phyloP scores from a whole-genome alignment of 768 basidiomycete genomes.

The Leccinum subtestaceum region DNA sequence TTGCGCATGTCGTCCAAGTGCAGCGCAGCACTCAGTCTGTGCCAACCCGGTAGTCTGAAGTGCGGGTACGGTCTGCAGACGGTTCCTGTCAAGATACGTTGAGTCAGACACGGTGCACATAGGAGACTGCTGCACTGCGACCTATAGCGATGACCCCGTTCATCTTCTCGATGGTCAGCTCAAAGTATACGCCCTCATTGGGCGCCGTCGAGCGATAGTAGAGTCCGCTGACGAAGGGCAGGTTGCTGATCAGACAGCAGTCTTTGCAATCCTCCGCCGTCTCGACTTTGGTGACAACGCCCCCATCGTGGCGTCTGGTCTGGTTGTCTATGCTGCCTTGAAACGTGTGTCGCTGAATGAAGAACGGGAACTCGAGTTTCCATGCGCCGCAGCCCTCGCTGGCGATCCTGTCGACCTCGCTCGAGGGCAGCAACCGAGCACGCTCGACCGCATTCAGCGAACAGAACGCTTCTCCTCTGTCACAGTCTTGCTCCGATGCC shows the following conservation, averaged over 20 bases:
- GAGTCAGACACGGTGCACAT: neutral
- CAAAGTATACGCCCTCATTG: constrained; percentile 61
- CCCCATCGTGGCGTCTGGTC: constrained; percentile 25
- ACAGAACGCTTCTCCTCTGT: constrained; percentile 53
- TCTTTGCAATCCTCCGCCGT: constrained; percentile 45
- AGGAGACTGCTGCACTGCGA: constrained; percentile 24
- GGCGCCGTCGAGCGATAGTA: constrained; percentile 47
- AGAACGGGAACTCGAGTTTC: constrained; percentile 39
- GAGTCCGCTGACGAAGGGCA: constrained; percentile 59
- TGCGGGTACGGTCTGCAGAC: constrained; percentile 62
- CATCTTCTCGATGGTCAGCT: constrained; percentile 56
- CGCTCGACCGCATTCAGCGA: constrained; percentile 34
- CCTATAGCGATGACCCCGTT: constrained; percentile 59
- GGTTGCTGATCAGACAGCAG: constrained; percentile 53
- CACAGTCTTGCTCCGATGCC: constrained; percentile 54
- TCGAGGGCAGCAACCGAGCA: constrained; percentile 50
- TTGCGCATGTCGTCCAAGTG: constrained; percentile 73
- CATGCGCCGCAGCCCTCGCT: constrained; percentile 49
- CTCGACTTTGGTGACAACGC: constrained; percentile 38
- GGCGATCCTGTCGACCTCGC: constrained; percentile 50
- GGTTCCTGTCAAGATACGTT: constrained; percentile 43
- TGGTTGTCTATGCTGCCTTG: constrained; percentile 40
- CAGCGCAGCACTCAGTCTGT: constrained; percentile 59
- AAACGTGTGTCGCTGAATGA: constrained; percentile 32
- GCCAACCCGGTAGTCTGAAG: constrained; percentile 72